A percentile compares a stretch with the other conserved stretches of the same genome.
Evolutionary conservation across 805 yeast species (phyloP).

Genomic region (Sungouiella blattae): DNA sequence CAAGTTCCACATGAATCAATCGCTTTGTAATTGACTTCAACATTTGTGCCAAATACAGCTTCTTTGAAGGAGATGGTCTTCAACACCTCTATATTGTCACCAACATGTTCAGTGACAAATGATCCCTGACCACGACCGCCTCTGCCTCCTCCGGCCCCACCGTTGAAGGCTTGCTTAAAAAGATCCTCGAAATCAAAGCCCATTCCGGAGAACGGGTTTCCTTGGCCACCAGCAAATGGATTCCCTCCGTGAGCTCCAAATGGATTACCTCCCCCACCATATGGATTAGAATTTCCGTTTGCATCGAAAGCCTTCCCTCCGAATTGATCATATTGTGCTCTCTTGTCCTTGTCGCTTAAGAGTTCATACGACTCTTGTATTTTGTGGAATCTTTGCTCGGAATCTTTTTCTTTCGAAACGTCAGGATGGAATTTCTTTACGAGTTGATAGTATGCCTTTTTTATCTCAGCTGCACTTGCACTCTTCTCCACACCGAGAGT

Average conservation of each 20-base stretch:
- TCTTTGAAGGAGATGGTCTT: slow-evolving; percentile 79
- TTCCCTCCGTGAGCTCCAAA: slow-evolving; percentile 44
- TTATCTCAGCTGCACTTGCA: slow-evolving; percentile 81
- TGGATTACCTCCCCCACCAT: slow-evolving; percentile 38
- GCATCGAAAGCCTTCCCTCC: slow-evolving; percentile 83
- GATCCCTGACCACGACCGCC: slow-evolving; percentile 38
- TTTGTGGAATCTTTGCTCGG: slow-evolving; percentile 87
- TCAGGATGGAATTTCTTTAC: slow-evolving; percentile 97
- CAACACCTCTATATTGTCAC: slow-evolving; percentile 81
- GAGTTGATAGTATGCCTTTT: slow-evolving; percentile 87
- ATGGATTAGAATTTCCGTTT: slow-evolving; percentile 50
- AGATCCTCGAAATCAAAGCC: slow-evolving; percentile 45
- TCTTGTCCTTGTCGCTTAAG: slow-evolving; percentile 77
- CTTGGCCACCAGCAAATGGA: slow-evolving; percentile 36
- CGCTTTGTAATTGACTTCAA: slow-evolving; percentile 65
- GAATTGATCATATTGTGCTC: slow-evolving; percentile 85
- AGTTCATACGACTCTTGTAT: slow-evolving; percentile 94
- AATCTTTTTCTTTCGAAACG: slow-evolving; percentile 84
- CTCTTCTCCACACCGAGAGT: slow-evolving; percentile 70
- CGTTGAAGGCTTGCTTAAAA: slow-evolving; percentile 49
- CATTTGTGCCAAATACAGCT: slow-evolving; percentile 75
- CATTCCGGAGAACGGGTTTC: slow-evolving; percentile 55
- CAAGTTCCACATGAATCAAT: slow-evolving; percentile 78
- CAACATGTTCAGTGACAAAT: slow-evolving; percentile 75
- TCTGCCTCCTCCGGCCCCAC: slow-evolving; percentile 33